These are phyloP conservation scores for Leishmania lainsoni DNA, from an alignment of 208 protist genomes.

Conservation along the genomic window DNA sequence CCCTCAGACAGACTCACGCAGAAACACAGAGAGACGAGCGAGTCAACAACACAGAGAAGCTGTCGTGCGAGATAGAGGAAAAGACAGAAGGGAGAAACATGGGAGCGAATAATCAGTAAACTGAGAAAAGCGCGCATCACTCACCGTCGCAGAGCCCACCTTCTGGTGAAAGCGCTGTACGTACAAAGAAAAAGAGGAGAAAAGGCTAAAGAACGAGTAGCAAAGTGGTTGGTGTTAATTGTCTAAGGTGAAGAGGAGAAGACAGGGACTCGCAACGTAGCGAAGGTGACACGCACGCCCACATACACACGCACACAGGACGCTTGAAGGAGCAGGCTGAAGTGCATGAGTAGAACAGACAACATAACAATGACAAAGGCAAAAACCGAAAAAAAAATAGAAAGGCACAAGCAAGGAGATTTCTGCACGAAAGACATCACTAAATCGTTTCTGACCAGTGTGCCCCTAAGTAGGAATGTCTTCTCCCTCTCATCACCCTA, in stretches of 20 bases:
- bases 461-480: background rate
- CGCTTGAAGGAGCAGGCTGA: background rate
- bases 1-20: background rate
- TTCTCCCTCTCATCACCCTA: background rate
- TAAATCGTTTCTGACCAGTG: background rate
- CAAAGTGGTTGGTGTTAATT: background rate
- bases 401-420: background rate
- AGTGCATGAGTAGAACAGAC: background rate
- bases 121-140: background rate
- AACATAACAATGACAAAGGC: background rate
- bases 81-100: background rate
- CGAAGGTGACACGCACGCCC: too few relatives aligned
- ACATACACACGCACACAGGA: background rate
- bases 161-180: background rate
- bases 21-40: background rate
- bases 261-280: too few relatives aligned
- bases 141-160: background rate
- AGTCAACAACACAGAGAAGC: background rate
- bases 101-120: background rate
- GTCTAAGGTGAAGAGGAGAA: background rate
- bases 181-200: background rate
- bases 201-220: background rate
- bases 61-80: background rate
- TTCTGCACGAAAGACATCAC: background rate
- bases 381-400: background rate